Evolutionary conservation across 2,329 filamentous ascomycete species (phyloP).

Genomic region (Penicillium sp.): DNA sequence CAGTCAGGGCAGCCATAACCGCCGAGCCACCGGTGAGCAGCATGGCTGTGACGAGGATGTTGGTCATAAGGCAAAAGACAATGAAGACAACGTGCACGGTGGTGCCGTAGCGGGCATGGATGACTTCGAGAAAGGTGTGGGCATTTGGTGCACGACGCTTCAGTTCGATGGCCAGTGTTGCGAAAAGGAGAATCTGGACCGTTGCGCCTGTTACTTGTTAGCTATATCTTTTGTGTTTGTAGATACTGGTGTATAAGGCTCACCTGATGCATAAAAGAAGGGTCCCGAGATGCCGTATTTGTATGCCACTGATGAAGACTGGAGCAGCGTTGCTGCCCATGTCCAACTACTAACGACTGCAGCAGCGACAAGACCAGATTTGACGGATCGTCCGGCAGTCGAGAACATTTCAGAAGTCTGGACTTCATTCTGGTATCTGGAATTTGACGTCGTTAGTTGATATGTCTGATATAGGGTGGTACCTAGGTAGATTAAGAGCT

Average conservation of each 20-base stretch:
- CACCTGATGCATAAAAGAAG: constrained; percentile 62
- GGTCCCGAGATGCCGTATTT: constrained; percentile 65
- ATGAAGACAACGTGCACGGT: constrained; percentile 73
- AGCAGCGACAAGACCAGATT: constrained; percentile 79
- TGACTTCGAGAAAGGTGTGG: constrained; percentile 77
- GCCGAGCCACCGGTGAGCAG: constrained; percentile 77
- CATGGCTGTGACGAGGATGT: constrained; percentile 85
- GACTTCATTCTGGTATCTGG: constrained; percentile 62
- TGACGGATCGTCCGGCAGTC: constrained; percentile 81
- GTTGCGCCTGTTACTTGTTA: constrained; percentile 61
- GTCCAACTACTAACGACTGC: constrained; percentile 94
- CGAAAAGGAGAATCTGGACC: constrained; percentile 83
- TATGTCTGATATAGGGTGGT: background rate
- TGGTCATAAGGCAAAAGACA: constrained; percentile 75
- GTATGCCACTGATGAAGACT: constrained; percentile 78
- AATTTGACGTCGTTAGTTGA: background rate
- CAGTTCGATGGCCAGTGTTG: constrained; percentile 82
- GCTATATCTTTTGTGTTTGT: constrained; percentile 40
- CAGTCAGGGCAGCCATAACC: constrained; percentile 66
- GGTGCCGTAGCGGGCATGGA: constrained; percentile 72
- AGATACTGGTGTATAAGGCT: constrained; percentile 21
- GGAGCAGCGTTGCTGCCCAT: constrained; percentile 79
- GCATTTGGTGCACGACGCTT: constrained; percentile 85
- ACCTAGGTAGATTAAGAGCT: background rate
- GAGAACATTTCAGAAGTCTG: constrained; percentile 93